A percentile compares a stretch with the other conserved stretches of the same genome.
These are phyloP conservation scores for Magnusiomyces suaveolens DNA, from an alignment of 1,139 yeast genomes.

Conservation along the genomic window DNA sequence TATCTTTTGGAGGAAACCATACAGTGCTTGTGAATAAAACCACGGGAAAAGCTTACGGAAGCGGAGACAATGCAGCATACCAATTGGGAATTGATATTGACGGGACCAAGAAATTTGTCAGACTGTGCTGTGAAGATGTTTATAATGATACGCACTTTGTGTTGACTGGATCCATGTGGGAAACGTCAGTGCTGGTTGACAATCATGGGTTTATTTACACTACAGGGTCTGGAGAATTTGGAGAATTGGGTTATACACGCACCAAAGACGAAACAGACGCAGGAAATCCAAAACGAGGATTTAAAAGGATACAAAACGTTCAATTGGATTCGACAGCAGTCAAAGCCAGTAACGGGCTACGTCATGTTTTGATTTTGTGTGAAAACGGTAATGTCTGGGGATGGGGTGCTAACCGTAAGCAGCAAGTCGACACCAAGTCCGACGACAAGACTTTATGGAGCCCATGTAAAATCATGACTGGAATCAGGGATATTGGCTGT, in stretches of 20 bases:
- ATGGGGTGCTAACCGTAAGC: conserved; percentile 77
- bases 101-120: background rate
- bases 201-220: conserved; percentile 37
- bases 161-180: conserved; percentile 63
- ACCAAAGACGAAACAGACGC: background rate
- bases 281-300: background rate
- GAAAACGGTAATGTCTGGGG: conserved; percentile 46
- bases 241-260: conserved; percentile 47
- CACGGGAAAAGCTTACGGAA: conserved; percentile 42
- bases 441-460: conserved; percentile 17
- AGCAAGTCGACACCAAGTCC: conserved; percentile 44
- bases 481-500: conserved; percentile 2
- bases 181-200: conserved; percentile 49
- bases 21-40: conserved; percentile 46
- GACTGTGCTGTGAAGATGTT: background rate
- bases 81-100: conserved; percentile 39
- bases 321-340: background rate
- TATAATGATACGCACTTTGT: conserved; percentile 8
- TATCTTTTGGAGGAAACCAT: conserved; percentile 75
- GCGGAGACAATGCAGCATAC: conserved; percentile 52
- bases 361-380: conserved; percentile 45
- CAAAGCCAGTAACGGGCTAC: conserved; percentile 42
- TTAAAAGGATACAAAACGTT: conserved; percentile 9
- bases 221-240: conserved; percentile 58
- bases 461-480: conserved; percentile 17